phyloP scores from a whole-genome alignment of 129 eudicot species.

The Saposhnikovia divaricata region DNA sequence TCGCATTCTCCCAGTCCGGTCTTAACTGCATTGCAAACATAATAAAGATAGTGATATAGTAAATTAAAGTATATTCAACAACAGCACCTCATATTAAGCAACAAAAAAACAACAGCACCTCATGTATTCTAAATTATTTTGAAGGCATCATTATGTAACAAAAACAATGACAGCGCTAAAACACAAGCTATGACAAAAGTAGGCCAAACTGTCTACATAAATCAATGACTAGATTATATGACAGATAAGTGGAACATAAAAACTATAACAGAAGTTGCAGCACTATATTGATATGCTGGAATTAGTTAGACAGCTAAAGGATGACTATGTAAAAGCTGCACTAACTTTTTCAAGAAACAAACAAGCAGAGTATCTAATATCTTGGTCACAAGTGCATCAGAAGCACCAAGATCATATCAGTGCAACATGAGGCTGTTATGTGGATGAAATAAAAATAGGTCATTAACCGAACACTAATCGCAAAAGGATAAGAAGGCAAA shows the following conservation, averaged over 20 bases:
- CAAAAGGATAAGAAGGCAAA: background rate
- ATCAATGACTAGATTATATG: background rate
- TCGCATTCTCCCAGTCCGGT: slow-evolving; percentile 63
- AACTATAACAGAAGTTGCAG: background rate
- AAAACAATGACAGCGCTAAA: background rate
- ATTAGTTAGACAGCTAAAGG: background rate
- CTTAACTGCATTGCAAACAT: slow-evolving; percentile 45
- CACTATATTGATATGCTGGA: background rate
- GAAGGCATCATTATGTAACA: background rate
- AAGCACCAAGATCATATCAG: background rate
- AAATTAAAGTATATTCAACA: background rate
- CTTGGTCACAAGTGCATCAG: background rate
- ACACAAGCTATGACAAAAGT: background rate
- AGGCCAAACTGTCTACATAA: background rate
- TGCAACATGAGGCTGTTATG: background rate
- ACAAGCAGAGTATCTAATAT: background rate
- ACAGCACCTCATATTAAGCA: background rate
- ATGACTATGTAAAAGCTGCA: background rate
- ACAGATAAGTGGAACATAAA: background rate
- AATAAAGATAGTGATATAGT: background rate
- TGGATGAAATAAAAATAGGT: background rate
- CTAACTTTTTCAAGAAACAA: background rate
- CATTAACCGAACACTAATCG: background rate
- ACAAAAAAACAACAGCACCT: too few species aligned
- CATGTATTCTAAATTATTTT: background rate